Conservation (phyloP, 768 basidiomycete genomes). For the Tubosaeta sp. region DNA sequence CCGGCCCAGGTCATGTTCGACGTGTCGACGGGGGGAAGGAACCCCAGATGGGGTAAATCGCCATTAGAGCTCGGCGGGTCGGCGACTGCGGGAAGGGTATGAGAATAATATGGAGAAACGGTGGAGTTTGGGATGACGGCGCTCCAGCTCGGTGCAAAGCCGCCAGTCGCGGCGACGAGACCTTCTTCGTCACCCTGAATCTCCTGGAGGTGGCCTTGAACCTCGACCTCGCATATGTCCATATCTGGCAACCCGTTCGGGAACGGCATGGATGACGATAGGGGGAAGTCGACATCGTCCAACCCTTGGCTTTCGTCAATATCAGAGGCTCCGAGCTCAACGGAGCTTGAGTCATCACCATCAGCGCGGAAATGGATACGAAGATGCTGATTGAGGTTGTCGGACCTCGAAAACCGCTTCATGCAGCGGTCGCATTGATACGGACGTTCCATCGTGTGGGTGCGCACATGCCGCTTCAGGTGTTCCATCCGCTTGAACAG, state of each 20-base stretch:
- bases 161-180: slow-evolving; percentile 34
- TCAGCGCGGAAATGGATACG: slow-evolving; percentile 59
- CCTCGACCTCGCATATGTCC: slow-evolving; percentile 58
- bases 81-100: slow-evolving; percentile 10
- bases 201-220: slow-evolving; percentile 51
- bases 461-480: slow-evolving; percentile 80
- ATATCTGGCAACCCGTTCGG: slow-evolving; percentile 40
- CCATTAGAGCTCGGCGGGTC: slow-evolving; percentile 18
- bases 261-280: slow-evolving; percentile 24
- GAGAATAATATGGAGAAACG: slow-evolving; percentile 21
- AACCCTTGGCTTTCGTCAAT: slow-evolving; percentile 33
- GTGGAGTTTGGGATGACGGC: slow-evolving; percentile 14
- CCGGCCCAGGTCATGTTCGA: slow-evolving; percentile 24
- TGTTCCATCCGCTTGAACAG: slow-evolving; percentile 93
- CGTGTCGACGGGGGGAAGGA: slow-evolving; percentile 20
- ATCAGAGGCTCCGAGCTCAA: slow-evolving; percentile 25
- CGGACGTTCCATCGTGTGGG: slow-evolving; percentile 87
- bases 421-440: slow-evolving; percentile 70
- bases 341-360: slow-evolving; percentile 26
- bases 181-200: slow-evolving; percentile 58
- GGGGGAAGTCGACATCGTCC: slow-evolving; percentile 31
- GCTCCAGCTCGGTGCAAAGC: slow-evolving; percentile 16
- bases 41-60: slow-evolving; percentile 18
- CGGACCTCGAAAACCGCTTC: slow-evolving; percentile 83
- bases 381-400: slow-evolving; percentile 84